Base-by-base conservation (phyloP, 2,329 filamentous ascomycete genomes). In the Neofusicoccum laricinum region DNA sequence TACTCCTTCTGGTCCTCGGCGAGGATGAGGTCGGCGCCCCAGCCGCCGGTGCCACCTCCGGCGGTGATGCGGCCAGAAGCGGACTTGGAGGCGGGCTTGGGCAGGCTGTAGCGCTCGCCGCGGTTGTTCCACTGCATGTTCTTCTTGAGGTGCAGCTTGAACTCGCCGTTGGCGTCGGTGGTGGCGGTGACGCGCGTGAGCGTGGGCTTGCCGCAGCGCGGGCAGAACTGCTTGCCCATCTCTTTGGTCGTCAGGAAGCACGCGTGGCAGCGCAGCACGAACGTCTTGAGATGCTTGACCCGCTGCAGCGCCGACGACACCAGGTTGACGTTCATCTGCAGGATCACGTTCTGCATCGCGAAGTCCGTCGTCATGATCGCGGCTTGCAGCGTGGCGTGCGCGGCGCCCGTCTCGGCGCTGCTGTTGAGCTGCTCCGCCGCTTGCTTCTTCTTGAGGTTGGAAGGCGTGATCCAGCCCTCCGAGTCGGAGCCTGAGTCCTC, bases 1-100 rank as follows among this genome's bases (percentile, higher is more conserved):
- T 91, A 98, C 81, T 99, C 95, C 81, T 96, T 97, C 82, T 99
- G 95, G 75, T 99, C 95, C 79, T 97, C 94, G 0, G 93, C 88
- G 10, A 99, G 80, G 62, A 99, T 91, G 68, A 99, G 80, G 40
- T 89, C 88, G 45, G 85, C 85, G 10, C 93, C 94, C 92, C 95
- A 98, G 15, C 92, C 92, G 46, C 88, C 87, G 78, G 96, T 90
- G 1, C 94, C 94, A 1, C 87, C 88, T 48, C 81, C 82, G 8
- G 85, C 80, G 62, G 81, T 86, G 77, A 79, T 83, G 76, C 93
- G 92, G 51, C 92, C 93, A 76, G 88, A 96, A 6, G 93, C 80
- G 14, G 86, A 89, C 2, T 95, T 95, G 66, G 91, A 87, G 12
- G 90, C 86, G 0, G 95, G 91, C 80, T 97, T 98, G 1, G 95